Conservation (phyloP, 768 basidiomycete species). For the Mycena capillaripes region DNA sequence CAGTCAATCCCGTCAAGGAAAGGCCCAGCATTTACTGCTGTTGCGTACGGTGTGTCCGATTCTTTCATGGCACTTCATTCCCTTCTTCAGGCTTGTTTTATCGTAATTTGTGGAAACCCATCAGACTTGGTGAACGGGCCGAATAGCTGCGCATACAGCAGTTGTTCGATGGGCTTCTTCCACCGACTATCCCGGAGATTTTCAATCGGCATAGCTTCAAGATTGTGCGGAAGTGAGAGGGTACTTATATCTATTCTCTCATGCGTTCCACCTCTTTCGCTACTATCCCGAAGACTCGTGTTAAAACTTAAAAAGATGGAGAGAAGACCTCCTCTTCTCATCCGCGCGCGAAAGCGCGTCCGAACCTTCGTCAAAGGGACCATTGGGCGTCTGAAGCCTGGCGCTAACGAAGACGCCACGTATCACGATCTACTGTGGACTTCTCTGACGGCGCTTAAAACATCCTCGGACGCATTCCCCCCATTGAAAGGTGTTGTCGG, state of each 20-base stretch:
- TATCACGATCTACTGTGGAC: conserved; percentile 16
- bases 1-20: no score
- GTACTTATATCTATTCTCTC: not conserved
- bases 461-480: conserved; percentile 23
- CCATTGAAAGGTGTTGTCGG: conserved; percentile 20
- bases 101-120: not conserved
- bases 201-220: not conserved
- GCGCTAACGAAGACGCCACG: not conserved
- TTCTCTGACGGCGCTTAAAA: conserved; percentile 19
- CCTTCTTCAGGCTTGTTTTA: not conserved
- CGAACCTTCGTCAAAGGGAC: not conserved
- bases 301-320: not conserved
- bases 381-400: not conserved
- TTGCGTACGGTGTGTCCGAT: not conserved
- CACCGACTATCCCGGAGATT: not conserved
- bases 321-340: not conserved
- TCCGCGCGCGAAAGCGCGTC: not conserved
- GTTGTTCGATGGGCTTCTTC: not conserved
- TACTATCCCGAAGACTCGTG: no score
- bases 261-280: not conserved
- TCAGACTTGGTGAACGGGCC: not conserved
- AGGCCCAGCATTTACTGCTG: not conserved
- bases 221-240: not conserved
- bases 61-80: not conserved
- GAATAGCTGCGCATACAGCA: not conserved